Evolutionary conservation across 495 filamentous ascomycete species (phyloP).

Genomic region (Talaromyces stipitatus): DNA sequence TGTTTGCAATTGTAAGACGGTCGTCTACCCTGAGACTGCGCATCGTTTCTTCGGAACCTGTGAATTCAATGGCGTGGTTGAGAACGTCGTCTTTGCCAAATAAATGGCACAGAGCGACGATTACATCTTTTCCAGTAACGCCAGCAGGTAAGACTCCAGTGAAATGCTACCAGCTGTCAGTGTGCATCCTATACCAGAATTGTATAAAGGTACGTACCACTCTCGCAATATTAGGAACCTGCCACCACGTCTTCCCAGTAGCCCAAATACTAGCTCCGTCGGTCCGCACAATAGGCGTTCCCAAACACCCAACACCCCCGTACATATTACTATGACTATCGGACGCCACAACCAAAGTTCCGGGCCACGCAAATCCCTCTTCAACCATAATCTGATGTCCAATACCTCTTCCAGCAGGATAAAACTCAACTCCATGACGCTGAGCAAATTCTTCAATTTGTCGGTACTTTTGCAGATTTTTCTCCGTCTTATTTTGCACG

Average conservation of each 20-base stretch:
- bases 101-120: conserved; percentile 79
- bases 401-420: conserved; percentile 75
- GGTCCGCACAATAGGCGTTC: conserved; percentile 78
- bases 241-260: conserved; percentile 80
- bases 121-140: conserved; percentile 93
- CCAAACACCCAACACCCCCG: conserved; percentile 71
- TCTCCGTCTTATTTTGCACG: conserved; percentile 77
- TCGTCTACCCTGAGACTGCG: conserved; percentile 66
- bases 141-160: conserved; percentile 67
- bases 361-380: conserved; percentile 77
- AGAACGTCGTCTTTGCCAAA: conserved; percentile 88
- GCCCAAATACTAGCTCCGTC: conserved; percentile 86
- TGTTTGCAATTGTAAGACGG: conserved; percentile 81
- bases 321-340: conserved; percentile 89
- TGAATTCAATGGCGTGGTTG: conserved; percentile 90
- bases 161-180: conserved; percentile 23
- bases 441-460: conserved; percentile 84
- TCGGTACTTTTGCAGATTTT: conserved; percentile 76
- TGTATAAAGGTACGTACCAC: conserved; percentile 41
- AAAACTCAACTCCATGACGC: conserved; percentile 75
- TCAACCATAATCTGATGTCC: conserved; percentile 90
- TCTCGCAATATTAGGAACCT: conserved; percentile 77
- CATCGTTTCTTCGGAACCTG: conserved; percentile 72
- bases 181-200: neutral
- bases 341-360: conserved; percentile 72